Evolutionary conservation across 2,329 filamentous ascomycete species (phyloP).

Genomic region (Stenocarpella maydis): DNA sequence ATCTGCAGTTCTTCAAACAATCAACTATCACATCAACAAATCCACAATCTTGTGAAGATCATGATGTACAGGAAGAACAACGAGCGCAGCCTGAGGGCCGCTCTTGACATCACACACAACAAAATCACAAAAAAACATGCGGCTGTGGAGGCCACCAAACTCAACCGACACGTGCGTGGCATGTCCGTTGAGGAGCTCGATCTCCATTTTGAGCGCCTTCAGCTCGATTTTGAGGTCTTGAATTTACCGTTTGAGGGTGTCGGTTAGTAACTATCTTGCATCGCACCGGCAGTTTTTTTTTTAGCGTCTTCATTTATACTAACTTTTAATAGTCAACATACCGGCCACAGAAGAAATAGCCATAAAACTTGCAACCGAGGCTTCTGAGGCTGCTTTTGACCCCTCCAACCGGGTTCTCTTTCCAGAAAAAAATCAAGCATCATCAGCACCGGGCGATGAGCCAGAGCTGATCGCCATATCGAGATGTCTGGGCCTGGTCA

Average conservation of each 20-base stretch:
- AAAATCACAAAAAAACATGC: not conserved
- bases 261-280: not conserved
- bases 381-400: not conserved
- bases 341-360: not conserved
- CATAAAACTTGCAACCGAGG: not conserved
- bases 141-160: not conserved
- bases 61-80: conserved; percentile 2
- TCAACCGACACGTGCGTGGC: not conserved
- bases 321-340: not conserved
- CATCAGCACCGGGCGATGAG: not conserved
- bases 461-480: not conserved
- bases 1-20: not conserved
- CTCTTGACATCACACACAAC: not conserved
- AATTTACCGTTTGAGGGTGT: not conserved
- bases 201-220: not conserved
- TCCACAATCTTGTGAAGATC: not conserved
- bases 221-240: not conserved
- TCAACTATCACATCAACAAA: not conserved
- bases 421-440: not conserved
- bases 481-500: not conserved
- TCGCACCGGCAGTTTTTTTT: not conserved
- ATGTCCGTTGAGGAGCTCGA: not conserved
- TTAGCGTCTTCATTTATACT: not conserved
- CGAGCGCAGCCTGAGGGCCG: not conserved
- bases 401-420: not conserved